These are phyloP conservation scores for Umbelopsis vinacea DNA, from an alignment of 192 early-diverging fungal genomes.

Conservation along the genomic window DNA sequence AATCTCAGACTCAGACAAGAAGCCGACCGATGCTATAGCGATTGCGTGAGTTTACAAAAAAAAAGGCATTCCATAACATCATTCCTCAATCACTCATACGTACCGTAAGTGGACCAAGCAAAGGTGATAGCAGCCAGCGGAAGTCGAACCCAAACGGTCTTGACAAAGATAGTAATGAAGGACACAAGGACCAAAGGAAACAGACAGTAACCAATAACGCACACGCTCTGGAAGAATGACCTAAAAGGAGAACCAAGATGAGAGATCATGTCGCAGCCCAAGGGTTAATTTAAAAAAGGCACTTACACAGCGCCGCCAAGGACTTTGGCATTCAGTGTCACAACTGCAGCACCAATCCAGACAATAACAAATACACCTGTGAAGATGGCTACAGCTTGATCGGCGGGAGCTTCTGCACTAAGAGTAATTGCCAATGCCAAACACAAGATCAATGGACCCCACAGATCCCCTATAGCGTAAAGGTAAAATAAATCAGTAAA, in stretches of 20 bases:
- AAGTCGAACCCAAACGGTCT: conserved; percentile 69
- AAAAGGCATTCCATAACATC: not conserved
- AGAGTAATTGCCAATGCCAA: conserved; percentile 86
- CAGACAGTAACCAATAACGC: conserved; percentile 95
- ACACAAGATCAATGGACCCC: conserved; percentile 96
- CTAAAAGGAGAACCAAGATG: conserved; percentile 40
- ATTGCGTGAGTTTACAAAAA: conserved; percentile 10
- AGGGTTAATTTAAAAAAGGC: not conserved
- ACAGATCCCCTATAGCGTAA: conserved; percentile 82
- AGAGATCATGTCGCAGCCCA: conserved; percentile 1
- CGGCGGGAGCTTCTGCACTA: conserved; percentile 73
- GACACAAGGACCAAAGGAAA: conserved; percentile 90
- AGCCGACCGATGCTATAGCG: conserved; percentile 82
- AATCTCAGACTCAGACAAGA: conserved; percentile 73
- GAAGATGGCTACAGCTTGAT: conserved; percentile 87
- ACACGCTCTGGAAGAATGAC: conserved; percentile 97
- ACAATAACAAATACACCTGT: conserved; percentile 94
- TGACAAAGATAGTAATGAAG: conserved; percentile 69
- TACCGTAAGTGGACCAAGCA: conserved; percentile 87
- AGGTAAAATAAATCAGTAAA: not conserved
- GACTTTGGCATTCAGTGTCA: conserved; percentile 95
- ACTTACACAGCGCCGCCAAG: conserved; percentile 89
- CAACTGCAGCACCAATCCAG: conserved; percentile 91
- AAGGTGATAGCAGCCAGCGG: conserved; percentile 79
- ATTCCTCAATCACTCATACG: conserved; percentile 1